Conservation (phyloP, 257 asterid species). For the Rauvolfia tetraphylla region DNA sequence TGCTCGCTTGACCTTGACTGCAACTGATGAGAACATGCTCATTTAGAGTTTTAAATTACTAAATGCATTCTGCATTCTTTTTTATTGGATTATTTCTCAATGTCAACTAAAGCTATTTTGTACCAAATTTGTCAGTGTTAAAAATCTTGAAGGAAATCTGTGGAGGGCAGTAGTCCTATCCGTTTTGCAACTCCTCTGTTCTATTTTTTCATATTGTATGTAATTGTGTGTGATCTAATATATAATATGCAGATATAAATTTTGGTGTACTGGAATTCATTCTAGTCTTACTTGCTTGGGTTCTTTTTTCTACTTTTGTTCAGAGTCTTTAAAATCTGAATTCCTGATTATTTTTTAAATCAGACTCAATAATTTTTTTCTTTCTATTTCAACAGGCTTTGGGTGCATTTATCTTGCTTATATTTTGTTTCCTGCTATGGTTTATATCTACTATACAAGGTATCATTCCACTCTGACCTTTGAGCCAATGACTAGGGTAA, state of each 20-base stretch:
- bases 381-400: conserved; percentile 60
- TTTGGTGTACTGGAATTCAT: background rate
- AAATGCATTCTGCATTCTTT: background rate
- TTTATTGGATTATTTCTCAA: background rate
- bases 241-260: background rate
- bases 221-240: background rate
- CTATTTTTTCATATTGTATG: background rate
- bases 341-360: background rate
- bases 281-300: background rate
- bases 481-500: background rate
- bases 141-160: background rate
- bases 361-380: background rate
- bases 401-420: conserved; percentile 88
- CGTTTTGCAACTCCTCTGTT: background rate
- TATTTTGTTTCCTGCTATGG: conserved; percentile 77
- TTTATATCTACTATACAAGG: conserved; percentile 83
- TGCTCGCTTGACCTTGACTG: background rate
- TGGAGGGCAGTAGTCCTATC: background rate
- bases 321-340: background rate
- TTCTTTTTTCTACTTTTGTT: background rate
- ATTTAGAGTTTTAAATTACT: background rate
- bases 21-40: background rate
- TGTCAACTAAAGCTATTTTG: background rate
- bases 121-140: background rate
- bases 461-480: conserved; percentile 13